These are phyloP conservation scores for Phytophthora sojae DNA, from an alignment of 352 stramenopile genomes.

Conservation along the genomic window DNA sequence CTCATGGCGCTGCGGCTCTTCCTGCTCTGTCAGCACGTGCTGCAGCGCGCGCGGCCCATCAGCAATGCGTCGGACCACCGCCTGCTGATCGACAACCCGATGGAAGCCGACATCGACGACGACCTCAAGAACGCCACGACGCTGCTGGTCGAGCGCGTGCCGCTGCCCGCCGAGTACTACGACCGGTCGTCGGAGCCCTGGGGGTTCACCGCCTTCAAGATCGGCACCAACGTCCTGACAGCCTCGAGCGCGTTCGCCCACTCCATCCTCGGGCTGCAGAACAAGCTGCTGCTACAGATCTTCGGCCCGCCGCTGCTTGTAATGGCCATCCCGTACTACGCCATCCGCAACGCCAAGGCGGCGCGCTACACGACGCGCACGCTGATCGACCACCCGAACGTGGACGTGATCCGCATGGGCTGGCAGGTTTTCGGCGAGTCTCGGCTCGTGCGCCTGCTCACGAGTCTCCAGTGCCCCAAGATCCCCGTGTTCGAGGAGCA, in stretches of 20 bases:
- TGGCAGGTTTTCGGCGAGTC: slow-evolving; percentile 89
- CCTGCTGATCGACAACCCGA: slow-evolving; percentile 84
- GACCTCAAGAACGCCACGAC: slow-evolving; percentile 87
- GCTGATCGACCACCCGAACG: slow-evolving; percentile 81
- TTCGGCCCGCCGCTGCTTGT: slow-evolving; percentile 69
- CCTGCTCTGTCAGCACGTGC: slow-evolving; percentile 82
- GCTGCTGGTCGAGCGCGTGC: slow-evolving; percentile 81
- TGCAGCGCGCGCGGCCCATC: slow-evolving; percentile 77
- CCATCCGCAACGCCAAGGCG: slow-evolving; percentile 76
- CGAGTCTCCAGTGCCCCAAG: slow-evolving; percentile 65
- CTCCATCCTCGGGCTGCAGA: slow-evolving; percentile 66
- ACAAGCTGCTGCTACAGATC: slow-evolving; percentile 69
- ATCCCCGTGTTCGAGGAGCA: slow-evolving; percentile 73
- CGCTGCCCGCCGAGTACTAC: slow-evolving; percentile 85
- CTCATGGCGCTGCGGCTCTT: slow-evolving; percentile 88
- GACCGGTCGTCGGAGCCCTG: slow-evolving; percentile 83
- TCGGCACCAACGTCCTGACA: slow-evolving; percentile 79
- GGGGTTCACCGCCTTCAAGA: slow-evolving; percentile 86
- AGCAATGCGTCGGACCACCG: slow-evolving; percentile 78
- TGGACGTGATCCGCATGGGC: slow-evolving; percentile 87
- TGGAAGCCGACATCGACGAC: slow-evolving; percentile 89
- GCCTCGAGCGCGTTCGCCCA: slow-evolving; percentile 84
- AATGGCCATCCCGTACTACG: slow-evolving; percentile 85
- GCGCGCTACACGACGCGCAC: slow-evolving; percentile 79
- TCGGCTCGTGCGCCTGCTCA: slow-evolving; percentile 70